Evolutionary conservation across 768 basidiomycete genomes (phyloP).

Genomic region (Boletus insuetus): DNA sequence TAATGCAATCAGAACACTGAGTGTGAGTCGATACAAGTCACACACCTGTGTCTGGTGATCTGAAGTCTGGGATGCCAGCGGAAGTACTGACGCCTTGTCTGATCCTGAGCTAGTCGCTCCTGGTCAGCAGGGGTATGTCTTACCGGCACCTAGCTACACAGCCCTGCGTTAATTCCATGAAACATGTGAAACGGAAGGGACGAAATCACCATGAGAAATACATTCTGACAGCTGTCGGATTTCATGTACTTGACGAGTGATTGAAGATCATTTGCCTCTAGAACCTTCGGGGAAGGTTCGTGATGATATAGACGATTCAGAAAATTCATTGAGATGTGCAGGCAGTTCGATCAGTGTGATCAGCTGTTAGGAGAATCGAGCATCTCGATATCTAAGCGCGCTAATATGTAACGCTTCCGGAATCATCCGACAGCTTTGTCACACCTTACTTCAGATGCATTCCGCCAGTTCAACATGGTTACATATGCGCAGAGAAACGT

Average conservation of each 20-base stretch:
- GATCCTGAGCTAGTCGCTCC: conserved; percentile 1
- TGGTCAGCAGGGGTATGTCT: conserved; percentile 12
- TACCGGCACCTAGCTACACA: conserved; percentile 65
- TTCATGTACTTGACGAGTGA: conserved; percentile 66
- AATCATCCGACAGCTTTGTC: too few species aligned
- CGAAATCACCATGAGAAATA: conserved; percentile 66
- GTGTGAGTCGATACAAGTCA: neutral
- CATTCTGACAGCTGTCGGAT: conserved; percentile 61
- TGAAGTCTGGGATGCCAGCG: conserved; percentile 87
- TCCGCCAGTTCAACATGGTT: too few species aligned
- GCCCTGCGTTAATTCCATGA: conserved; percentile 1
- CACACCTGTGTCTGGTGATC: conserved; percentile 80
- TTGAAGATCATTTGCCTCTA: conserved; percentile 38
- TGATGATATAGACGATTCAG: neutral
- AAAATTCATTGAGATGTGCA: conserved; percentile 12
- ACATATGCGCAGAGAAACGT: too few species aligned
- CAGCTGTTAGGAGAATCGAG: too few species aligned
- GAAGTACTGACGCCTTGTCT: conserved; percentile 67
- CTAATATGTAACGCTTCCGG: too few species aligned
- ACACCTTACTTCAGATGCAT: too few species aligned
- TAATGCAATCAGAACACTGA: neutral
- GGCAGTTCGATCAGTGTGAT: too few species aligned
- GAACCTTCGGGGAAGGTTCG: conserved; percentile 14
- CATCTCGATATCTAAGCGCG: too few species aligned
- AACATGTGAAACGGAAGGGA: neutral